These are phyloP conservation scores for Balansia obtecta DNA, from an alignment of 2,329 filamentous ascomycete species.

Conservation along the genomic window DNA sequence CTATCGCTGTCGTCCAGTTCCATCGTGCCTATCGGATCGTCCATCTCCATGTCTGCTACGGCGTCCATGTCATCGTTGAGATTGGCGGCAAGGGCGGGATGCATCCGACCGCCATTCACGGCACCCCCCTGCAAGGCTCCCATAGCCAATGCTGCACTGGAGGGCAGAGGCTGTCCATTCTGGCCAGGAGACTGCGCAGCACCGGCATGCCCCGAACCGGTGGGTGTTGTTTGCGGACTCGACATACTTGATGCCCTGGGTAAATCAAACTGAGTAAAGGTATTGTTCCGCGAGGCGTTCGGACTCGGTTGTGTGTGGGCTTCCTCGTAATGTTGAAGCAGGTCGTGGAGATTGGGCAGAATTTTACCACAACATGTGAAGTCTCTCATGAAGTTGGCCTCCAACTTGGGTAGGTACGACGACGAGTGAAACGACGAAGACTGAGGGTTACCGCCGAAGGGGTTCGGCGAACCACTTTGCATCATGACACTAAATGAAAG, in stretches of 20 bases:
- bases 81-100: constrained; percentile 28
- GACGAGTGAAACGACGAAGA: constrained; percentile 96
- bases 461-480: constrained; percentile 88
- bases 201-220: constrained; percentile 15
- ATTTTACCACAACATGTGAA: constrained; percentile 90
- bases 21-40: constrained; percentile 61
- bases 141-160: constrained; percentile 26
- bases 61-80: constrained; percentile 61
- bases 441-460: constrained; percentile 45
- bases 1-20: constrained; percentile 50
- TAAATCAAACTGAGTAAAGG: constrained; percentile 27
- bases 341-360: constrained; percentile 82
- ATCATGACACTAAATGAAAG: constrained; percentile 64
- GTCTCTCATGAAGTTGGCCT: constrained; percentile 95
- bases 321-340: constrained; percentile 95
- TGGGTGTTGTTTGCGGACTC: constrained; percentile 20
- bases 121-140: constrained; percentile 18
- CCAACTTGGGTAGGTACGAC: constrained; percentile 89
- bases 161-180: constrained; percentile 21
- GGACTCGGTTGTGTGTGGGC: constrained; percentile 63
- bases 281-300: constrained; percentile 26
- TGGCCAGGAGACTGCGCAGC: constrained; percentile 16
- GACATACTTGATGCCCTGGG: constrained; percentile 20
- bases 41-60: constrained; percentile 93
- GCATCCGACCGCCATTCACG: constrained; percentile 23